Percentiles rank a stretch among this genome's conserved stretches.
Evolutionary conservation across 345 rosid genomes (phyloP).

Genomic region (Raphanus raphanistrum): DNA sequence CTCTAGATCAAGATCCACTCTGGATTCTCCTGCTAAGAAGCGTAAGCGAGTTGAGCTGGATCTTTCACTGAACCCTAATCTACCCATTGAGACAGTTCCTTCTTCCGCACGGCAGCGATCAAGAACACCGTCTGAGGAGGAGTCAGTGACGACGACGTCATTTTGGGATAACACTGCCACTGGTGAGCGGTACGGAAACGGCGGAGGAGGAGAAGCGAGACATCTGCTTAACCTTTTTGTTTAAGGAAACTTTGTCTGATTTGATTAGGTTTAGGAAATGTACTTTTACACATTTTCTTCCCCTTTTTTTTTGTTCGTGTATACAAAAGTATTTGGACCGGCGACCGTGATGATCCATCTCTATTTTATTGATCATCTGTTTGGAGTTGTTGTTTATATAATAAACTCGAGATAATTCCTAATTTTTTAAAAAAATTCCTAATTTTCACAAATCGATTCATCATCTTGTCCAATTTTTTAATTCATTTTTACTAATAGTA

Average conservation of each 20-base stretch:
- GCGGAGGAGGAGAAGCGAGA: constrained; percentile 41
- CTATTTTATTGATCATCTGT: neutral
- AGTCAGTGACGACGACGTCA: constrained; percentile 56
- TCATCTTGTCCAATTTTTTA: neutral
- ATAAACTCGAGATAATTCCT: neutral
- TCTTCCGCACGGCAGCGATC: constrained; percentile 43
- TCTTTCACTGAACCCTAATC: constrained; percentile 57
- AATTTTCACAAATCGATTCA: neutral
- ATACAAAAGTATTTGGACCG: constrained; percentile 10
- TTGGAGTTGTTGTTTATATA: neutral
- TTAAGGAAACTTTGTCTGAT: constrained; percentile 27
- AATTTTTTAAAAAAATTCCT: neutral
- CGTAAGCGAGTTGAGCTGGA: constrained; percentile 60
- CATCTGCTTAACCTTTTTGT: constrained; percentile 59
- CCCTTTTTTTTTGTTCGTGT: constrained; percentile 1
- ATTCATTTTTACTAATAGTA: neutral
- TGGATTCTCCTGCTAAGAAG: constrained; percentile 46
- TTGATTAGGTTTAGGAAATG: constrained; percentile 26
- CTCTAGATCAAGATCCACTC: constrained; percentile 65
- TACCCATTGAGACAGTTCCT: neutral
- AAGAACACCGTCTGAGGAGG: constrained; percentile 80
- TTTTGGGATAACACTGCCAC: constrained; percentile 51
- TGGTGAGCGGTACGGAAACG: constrained; percentile 37
- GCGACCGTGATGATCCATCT: neutral
- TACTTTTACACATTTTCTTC: constrained; percentile 23